Conservation (phyloP, 208 protist species). For the Borovskyia barvae region DNA sequence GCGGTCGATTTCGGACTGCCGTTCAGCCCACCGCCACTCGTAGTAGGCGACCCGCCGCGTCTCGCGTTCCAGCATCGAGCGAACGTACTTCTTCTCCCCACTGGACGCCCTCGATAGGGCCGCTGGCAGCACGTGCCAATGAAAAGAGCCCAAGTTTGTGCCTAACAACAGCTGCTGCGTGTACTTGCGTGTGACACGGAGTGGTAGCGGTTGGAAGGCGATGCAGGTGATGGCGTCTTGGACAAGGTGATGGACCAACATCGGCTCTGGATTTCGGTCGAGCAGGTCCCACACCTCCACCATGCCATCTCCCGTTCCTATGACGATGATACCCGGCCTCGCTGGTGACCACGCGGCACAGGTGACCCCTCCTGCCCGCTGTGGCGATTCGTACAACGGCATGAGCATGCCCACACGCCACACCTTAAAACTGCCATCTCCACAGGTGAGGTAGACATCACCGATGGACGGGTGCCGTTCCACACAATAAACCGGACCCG, state of each 20-base stretch:
- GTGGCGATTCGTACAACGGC: constrained; percentile 80
- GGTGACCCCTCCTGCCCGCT: constrained; percentile 38
- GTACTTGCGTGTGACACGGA: constrained; percentile 36
- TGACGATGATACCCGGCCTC: constrained; percentile 70
- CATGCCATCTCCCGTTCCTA: constrained; percentile 82
- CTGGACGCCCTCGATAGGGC: constrained; percentile 77
- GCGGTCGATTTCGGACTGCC: constrained; percentile 73
- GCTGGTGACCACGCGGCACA: constrained; percentile 87
- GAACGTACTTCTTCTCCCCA: constrained; percentile 78
- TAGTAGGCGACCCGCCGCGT: constrained; percentile 86
- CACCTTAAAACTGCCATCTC: constrained; percentile 88
- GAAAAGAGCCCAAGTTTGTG: constrained; percentile 83
- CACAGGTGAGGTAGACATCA: constrained; percentile 89
- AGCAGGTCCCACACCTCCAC: constrained; percentile 91
- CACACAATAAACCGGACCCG: constrained; percentile 72
- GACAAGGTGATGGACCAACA: constrained; percentile 85
- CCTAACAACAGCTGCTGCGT: constrained; percentile 87
- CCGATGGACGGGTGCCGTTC: constrained; percentile 82
- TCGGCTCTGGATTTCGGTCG: constrained; percentile 84
- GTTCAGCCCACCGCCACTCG: constrained; percentile 77
- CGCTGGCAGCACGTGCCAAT: constrained; percentile 82
- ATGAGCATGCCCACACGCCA: constrained; percentile 71
- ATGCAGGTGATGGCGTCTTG: constrained; percentile 90
- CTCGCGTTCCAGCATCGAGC: constrained; percentile 86
- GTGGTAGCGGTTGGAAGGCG: constrained; percentile 79